Base-by-base conservation (phyloP, 768 basidiomycete genomes). In the Sarcodon sp. region DNA sequence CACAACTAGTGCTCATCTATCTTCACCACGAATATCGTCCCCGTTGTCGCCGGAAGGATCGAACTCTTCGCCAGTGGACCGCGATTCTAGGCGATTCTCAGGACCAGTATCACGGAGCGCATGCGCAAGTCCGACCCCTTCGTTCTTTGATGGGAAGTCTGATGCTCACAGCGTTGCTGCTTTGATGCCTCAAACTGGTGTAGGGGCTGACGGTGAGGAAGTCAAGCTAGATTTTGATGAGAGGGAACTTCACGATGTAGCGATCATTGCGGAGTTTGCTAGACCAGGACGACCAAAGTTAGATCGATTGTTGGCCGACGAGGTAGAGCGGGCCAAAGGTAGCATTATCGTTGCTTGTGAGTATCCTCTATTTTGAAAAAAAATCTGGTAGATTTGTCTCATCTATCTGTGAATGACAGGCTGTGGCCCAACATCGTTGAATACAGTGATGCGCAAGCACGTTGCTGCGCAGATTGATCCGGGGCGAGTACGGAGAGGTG, bases 371-470 rank as follows among this genome's bases (percentile, higher is more conserved):
- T 12, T 47, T 15, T 3, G 12, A n/a, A 33, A n/a, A 33, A n/a
- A 35, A 11, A 32, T 16, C 1, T 21, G 13, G 37, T 21, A 34
- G 37, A 1, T 48, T 11, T 39, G 39, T 33, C 35, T 33, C 18
- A 38, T 41, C 15, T 12, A 33, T 4, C 48, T 8, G 13, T 37
- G 45, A 34, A 35, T 35, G 45, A n/a, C 52, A 83, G 83, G 80
- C 54, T 88, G 86, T 56, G 87, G 86, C 1, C 86, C 86, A 0
- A 68, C 71, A 0, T 77, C 81, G 6, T 67, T 88, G 45, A 82
- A 84, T 58, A 77, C 73, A 5, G 64, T 83, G 55, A 73, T 87
- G 7, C 69, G 87, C 37, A 80, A 83, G 60, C 64, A 74, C 37
- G 71, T 87, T 7, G 70, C 81, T 1, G 60, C 68, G 32, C 75